phyloP scores from a whole-genome alignment of 164 flowering plant genomes.

The Annona squamosa region DNA sequence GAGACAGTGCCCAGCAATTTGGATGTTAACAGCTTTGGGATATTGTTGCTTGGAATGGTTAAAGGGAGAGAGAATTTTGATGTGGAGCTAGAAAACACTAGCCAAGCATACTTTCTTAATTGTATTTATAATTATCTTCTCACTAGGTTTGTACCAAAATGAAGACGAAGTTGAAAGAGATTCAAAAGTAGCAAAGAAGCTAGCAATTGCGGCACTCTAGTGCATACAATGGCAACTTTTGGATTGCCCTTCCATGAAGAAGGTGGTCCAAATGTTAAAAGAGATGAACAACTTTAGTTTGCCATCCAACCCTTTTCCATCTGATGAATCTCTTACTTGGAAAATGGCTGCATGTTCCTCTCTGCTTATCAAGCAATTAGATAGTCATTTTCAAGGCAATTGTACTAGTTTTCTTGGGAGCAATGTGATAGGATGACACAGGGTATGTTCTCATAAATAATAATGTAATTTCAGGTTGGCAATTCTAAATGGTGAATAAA shows the following conservation, averaged over 20 bases:
- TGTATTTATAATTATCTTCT: constrained; percentile 4
- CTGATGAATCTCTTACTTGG: neutral
- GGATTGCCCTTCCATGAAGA: constrained; percentile 7
- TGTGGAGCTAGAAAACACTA: neutral
- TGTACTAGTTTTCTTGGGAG: too few relatives aligned
- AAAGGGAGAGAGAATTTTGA: constrained; percentile 3
- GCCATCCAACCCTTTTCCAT: constrained; percentile 5
- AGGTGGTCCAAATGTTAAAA: constrained; percentile 5
- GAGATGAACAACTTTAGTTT: neutral
- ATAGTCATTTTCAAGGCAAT: too few relatives aligned
- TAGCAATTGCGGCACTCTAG: constrained; percentile 2
- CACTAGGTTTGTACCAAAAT: neutral
- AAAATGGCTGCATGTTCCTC: neutral
- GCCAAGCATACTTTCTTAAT: constrained; percentile 3
- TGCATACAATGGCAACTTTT: constrained; percentile 6
- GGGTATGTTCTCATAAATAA: too few relatives aligned
- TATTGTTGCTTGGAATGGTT: constrained; percentile 8
- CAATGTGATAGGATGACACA: too few relatives aligned
- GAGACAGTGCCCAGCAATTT: constrained; percentile 1
- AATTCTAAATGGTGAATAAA: too few relatives aligned
- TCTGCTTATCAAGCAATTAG: too few relatives aligned
- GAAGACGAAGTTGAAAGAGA: neutral
- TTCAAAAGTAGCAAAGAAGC: neutral
- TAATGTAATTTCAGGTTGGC: too few relatives aligned
- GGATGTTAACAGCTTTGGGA: constrained; percentile 10